Percentiles rank a stretch among this genome's conserved stretches.
phyloP scores from a whole-genome alignment of 192 early-diverging fungal species.

The Coemansia sp. region DNA sequence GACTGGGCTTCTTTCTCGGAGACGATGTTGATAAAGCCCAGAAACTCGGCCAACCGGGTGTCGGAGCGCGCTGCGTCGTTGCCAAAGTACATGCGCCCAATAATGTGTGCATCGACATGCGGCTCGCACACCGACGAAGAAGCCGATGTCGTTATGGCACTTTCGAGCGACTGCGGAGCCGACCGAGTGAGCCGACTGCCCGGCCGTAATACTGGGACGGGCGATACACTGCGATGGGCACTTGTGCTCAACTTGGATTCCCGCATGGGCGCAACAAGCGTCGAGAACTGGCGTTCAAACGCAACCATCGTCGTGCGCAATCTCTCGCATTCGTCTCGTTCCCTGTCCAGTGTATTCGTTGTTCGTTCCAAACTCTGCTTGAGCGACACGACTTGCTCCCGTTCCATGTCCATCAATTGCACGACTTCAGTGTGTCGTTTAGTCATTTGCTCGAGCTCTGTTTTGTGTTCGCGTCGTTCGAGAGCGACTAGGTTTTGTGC shows the following conservation, averaged over 20 bases:
- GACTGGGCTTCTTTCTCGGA: constrained; percentile 38
- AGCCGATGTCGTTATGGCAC: background rate
- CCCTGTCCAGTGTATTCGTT: constrained; percentile 23
- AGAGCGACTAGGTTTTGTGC: constrained; percentile 47
- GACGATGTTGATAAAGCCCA: constrained; percentile 34
- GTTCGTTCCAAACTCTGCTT: constrained; percentile 42
- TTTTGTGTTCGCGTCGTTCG: constrained; percentile 39
- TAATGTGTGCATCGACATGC: constrained; percentile 27
- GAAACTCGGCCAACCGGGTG: constrained; percentile 44
- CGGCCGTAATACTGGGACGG: background rate
- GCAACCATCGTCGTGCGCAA: constrained; percentile 28
- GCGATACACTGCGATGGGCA: background rate
- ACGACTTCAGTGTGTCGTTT: constrained; percentile 21
- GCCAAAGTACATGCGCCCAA: constrained; percentile 36
- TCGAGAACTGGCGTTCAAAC: constrained; percentile 31
- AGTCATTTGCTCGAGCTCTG: constrained; percentile 30
- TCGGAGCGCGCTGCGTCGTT: constrained; percentile 37
- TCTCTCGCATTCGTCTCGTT: constrained; percentile 24
- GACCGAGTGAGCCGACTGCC: constrained; percentile 2
- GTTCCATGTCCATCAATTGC: constrained; percentile 48
- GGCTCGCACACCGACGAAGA: background rate
- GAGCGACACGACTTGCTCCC: constrained; percentile 37
- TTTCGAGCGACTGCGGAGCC: constrained; percentile 10
- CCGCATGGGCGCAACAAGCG: constrained; percentile 2
- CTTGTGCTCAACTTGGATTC: background rate